A percentile compares a stretch with the other conserved stretches of the same genome.
These are phyloP conservation scores for Ganoderma sinense DNA, from an alignment of 1,284 basidiomycete genomes.

Conservation along the genomic window DNA sequence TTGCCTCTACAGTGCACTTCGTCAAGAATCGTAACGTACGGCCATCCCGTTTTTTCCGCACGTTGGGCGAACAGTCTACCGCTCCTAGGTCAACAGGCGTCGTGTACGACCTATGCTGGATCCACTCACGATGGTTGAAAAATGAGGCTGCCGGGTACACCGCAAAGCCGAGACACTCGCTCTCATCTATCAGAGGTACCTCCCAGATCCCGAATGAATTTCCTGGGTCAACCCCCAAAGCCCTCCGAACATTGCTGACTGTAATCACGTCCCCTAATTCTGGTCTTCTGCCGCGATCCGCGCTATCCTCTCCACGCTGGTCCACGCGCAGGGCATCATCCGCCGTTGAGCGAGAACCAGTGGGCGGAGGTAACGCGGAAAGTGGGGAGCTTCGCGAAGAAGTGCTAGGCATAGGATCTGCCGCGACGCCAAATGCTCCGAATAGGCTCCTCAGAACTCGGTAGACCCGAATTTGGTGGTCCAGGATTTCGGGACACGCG, in stretches of 20 bases:
- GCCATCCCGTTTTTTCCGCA: constrained; percentile 58
- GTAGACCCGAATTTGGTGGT: constrained; percentile 40
- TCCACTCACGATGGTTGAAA: constrained; percentile 67
- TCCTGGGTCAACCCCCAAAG: constrained; percentile 66
- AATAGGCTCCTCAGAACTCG: constrained; percentile 38
- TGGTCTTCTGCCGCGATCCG: background rate
- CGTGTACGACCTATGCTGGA: constrained; percentile 24
- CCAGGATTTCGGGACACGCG: constrained; percentile 38
- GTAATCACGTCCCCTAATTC: constrained; percentile 48
- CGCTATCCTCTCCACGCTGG: background rate
- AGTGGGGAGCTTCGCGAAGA: constrained; percentile 25
- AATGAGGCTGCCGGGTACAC: constrained; percentile 66
- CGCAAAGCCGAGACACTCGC: constrained; percentile 72
- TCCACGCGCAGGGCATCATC: constrained; percentile 9
- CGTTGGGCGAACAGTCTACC: constrained; percentile 65
- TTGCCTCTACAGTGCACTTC: constrained; percentile 35
- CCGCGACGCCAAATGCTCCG: constrained; percentile 10
- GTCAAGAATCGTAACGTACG: constrained; percentile 59
- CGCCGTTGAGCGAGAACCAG: constrained; percentile 5
- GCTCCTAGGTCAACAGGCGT: background rate
- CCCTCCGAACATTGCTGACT: constrained; percentile 51
- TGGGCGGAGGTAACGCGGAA: constrained; percentile 19
- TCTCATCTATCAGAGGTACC: constrained; percentile 48
- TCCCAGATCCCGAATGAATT: constrained; percentile 77
- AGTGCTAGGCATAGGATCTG: background rate